Percentiles rank a stretch among this genome's conserved stretches.
These are phyloP conservation scores for Amylocarpus encephaloides DNA, from an alignment of 2,329 filamentous ascomycete genomes.

Conservation along the genomic window DNA sequence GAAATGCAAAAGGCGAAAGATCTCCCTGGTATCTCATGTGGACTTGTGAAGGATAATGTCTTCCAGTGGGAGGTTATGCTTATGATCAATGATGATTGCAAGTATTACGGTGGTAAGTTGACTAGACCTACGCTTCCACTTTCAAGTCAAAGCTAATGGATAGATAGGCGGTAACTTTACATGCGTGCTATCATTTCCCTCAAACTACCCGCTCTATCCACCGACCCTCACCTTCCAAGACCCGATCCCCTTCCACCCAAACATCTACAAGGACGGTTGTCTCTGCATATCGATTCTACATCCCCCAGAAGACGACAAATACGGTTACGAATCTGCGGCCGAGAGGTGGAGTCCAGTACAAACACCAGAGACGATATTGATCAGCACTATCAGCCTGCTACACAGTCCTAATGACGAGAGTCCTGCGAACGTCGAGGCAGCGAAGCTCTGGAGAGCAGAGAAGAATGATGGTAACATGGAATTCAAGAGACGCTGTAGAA, in stretches of 20 bases:
- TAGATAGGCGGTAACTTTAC: constrained; percentile 83
- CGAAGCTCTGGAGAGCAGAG: constrained; percentile 79
- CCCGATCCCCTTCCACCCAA: constrained; percentile 86
- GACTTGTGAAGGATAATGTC: constrained; percentile 78
- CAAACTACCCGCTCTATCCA: constrained; percentile 78
- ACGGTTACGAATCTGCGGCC: constrained; percentile 82
- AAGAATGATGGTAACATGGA: constrained; percentile 53
- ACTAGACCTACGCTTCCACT: constrained; percentile 38
- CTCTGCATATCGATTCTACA: constrained; percentile 98
- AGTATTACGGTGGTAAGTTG: constrained; percentile 64
- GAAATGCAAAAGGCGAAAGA: constrained; percentile 90
- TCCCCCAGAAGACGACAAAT: constrained; percentile 87
- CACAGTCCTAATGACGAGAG: constrained; percentile 92
- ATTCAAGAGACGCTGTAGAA: constrained; percentile 57
- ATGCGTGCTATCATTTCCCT: constrained; percentile 75
- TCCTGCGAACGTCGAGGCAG: constrained; percentile 91
- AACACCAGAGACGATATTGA: constrained; percentile 85
- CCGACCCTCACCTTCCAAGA: constrained; percentile 82
- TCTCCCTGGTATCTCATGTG: constrained; percentile 89
- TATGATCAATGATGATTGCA: constrained; percentile 83
- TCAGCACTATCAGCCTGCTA: constrained; percentile 89
- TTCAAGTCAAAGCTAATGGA: neutral
- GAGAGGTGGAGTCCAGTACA: constrained; percentile 96
- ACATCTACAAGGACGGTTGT: constrained; percentile 80
- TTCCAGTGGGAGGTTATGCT: constrained; percentile 99